Conservation (phyloP, 805 yeast species). For the Torulaspora maleeae region DNA sequence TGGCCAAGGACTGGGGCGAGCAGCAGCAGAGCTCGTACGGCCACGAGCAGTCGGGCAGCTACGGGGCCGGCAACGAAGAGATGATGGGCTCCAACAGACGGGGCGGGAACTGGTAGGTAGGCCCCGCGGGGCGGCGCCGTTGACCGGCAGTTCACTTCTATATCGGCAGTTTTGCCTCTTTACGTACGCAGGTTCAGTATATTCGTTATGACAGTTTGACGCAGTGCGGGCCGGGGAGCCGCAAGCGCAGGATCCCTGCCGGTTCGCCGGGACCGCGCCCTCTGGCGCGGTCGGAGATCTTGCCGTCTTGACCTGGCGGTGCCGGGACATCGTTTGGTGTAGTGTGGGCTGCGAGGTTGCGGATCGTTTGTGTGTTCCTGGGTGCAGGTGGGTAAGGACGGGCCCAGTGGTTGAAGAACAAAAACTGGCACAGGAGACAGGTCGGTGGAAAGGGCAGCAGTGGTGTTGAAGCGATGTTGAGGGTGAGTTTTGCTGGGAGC, state of each 20-base stretch:
- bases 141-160: neutral
- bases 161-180: neutral
- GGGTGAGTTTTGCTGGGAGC: neutral
- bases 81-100: constrained; percentile 7
- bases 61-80: constrained; percentile 1
- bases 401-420: neutral
- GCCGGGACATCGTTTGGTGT: neutral
- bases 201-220: too few species aligned
- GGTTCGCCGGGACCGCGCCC: neutral
- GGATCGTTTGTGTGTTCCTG: neutral
- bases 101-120: constrained; percentile 4
- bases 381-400: neutral
- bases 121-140: neutral
- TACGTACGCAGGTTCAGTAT: too few species aligned
- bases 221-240: too few species aligned
- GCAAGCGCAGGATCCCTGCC: too few species aligned
- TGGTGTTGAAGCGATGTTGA: neutral
- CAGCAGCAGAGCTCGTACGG: neutral
- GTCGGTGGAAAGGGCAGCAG: neutral
- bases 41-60: neutral
- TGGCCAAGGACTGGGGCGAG: constrained; percentile 17
- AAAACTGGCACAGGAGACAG: neutral
- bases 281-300: neutral
- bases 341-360: neutral
- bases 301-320: neutral